A percentile compares a stretch with the other conserved stretches of the same genome.
Conservation (phyloP, 2,329 filamentous ascomycete genomes). For the Purpureocillium takamizusanense region DNA sequence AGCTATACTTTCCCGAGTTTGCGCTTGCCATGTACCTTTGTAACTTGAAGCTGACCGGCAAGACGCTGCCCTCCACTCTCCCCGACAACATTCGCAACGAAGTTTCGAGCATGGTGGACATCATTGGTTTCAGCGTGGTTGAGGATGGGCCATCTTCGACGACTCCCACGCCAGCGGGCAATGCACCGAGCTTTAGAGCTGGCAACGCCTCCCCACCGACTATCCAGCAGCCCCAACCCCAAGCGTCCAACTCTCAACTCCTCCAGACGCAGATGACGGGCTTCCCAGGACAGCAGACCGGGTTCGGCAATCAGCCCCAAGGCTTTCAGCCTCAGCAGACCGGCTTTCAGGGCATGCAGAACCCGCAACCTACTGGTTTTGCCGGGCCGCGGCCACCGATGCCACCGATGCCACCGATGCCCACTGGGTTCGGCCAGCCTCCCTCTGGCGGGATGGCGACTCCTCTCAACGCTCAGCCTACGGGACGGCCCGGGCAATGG, state of each 20-base stretch:
- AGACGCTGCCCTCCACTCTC: constrained; percentile 62
- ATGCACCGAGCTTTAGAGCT: constrained; percentile 60
- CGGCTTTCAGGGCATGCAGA: constrained; percentile 57
- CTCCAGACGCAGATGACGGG: constrained; percentile 61
- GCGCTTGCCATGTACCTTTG: constrained; percentile 97
- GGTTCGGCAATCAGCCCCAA: constrained; percentile 48
- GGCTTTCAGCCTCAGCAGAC: constrained; percentile 60
- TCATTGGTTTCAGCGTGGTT: constrained; percentile 87
- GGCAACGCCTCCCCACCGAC: constrained; percentile 40
- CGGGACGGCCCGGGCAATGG: constrained; percentile 89
- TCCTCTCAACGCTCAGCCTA: constrained; percentile 84
- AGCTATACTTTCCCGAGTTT: constrained; percentile 95
- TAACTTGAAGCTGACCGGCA: constrained; percentile 85
- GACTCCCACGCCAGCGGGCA: constrained; percentile 34
- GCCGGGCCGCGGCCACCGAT: constrained; percentile 80
- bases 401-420: constrained; percentile 83
- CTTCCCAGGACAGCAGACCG: constrained; percentile 48
- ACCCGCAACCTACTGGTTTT: constrained; percentile 71
- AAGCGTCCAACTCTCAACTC: constrained; percentile 61
- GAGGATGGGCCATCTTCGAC: constrained; percentile 56
- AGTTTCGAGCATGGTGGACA: constrained; percentile 98
- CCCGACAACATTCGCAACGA: constrained; percentile 90
- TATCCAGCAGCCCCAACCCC: constrained; percentile 63
- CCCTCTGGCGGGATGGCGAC: constrained; percentile 47
- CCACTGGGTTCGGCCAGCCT: constrained; percentile 43